Evolutionary conservation across 495 filamentous ascomycete species (phyloP).

Genomic region (Poronia punctata): DNA sequence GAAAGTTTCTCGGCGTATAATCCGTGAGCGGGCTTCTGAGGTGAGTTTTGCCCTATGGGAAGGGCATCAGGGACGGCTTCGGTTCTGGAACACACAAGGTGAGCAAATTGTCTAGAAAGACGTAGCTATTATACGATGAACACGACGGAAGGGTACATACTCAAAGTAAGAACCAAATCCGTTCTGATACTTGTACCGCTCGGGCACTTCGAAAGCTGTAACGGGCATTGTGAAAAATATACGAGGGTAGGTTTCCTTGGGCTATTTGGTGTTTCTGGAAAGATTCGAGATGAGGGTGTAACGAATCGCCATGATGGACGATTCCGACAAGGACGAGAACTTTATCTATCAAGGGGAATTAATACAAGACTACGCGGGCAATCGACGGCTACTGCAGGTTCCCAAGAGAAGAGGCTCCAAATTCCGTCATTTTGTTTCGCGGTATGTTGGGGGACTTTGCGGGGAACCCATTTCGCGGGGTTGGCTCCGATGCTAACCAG

Average conservation of each 20-base stretch:
- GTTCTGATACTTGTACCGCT: conserved; percentile 60
- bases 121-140: neutral
- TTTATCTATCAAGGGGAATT: neutral
- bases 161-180: conserved; percentile 61
- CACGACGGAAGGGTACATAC: conserved; percentile 27
- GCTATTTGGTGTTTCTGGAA: neutral
- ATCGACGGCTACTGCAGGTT: conserved; percentile 18
- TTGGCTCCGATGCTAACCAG: conserved; percentile 14
- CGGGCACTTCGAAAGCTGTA: conserved; percentile 46
- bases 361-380: neutral
- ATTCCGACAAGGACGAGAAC: neutral
- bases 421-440: conserved; percentile 2
- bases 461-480: conserved; percentile 8
- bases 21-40: conserved; percentile 76
- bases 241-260: too few relatives aligned
- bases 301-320: neutral
- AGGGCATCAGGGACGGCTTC: conserved; percentile 42
- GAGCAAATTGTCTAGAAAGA: neutral
- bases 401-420: conserved; percentile 4
- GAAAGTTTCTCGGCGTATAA: conserved; percentile 93
- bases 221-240: conserved; percentile 49
- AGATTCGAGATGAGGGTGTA: neutral
- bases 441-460: conserved; percentile 10
- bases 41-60: conserved; percentile 68
- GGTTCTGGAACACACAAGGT: conserved; percentile 28